Base-by-base conservation (phyloP, 345 rosid genomes). In the Alliaria petiolata region DNA sequence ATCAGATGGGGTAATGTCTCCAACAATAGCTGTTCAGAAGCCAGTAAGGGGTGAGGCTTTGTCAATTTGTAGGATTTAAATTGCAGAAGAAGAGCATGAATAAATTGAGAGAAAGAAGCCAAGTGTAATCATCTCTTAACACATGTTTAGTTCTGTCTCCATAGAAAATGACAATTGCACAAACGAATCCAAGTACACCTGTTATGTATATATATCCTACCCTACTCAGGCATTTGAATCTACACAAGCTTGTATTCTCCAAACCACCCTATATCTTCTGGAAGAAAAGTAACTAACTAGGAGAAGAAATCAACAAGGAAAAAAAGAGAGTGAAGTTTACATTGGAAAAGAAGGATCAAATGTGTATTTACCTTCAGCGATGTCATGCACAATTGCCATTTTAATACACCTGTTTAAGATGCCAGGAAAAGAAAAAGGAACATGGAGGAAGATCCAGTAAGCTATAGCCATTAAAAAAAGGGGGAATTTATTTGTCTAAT, bases 331-430 rank as follows among this genome's bases (percentile, higher is more conserved):
- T 43, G 56, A 43, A n/a, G n/a, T n/a, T n/a, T n/a, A n/a, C n/a
- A 61, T 14, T 38, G 34, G 36, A 31, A 14, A 54, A 22, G 20
- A 50, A 49, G 28, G 56, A 20, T 36, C 30, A 17, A 35, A 42
- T 63, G 35, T 45, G 45, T 26, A 69, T 26, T 67, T 82, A 93
- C 98, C 98, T 84, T 93, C 98, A 11, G 98, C 98, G 30, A 93
- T 91, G 67, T 93, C 97, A 84, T 91, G 98, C 78, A 93, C 93
- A 71, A 93, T 87, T 12, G 98, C 96, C 82, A 93, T 91, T 81
- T 93, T 93, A 13, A 93, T 82, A 78, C 98, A 93, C 87, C 98
- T 93, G 96, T 70, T 69, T 5, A 62, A 51, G 46, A 51, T 14
- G 25, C 52, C 62, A 70, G n/a, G n/a, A n/a, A n/a, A 62, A 68